These are phyloP conservation scores for Tolypocladium ophioglossoides DNA, from an alignment of 2,329 filamentous ascomycete genomes.

Conservation along the genomic window DNA sequence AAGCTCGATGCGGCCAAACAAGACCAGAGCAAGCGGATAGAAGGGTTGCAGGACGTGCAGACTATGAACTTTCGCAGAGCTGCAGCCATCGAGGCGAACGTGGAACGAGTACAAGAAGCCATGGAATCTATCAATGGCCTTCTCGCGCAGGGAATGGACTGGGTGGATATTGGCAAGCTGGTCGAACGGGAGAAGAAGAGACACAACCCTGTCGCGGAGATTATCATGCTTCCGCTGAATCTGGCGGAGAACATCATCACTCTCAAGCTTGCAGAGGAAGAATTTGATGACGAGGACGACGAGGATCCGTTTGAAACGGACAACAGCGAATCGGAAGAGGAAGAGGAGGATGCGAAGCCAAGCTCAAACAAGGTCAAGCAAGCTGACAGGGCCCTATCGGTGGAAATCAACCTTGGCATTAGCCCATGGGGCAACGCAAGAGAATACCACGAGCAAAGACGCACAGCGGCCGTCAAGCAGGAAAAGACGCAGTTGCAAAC, in stretches of 20 bases:
- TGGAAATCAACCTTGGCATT: constrained; percentile 77
- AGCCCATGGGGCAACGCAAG: constrained; percentile 84
- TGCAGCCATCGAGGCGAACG: constrained; percentile 79
- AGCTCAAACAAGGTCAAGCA: constrained; percentile 26
- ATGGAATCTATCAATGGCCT: constrained; percentile 86
- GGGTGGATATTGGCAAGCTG: constrained; percentile 80
- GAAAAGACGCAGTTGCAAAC: constrained; percentile 79
- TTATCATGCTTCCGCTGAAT: constrained; percentile 80
- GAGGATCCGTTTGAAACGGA: constrained; percentile 55
- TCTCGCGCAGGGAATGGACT: constrained; percentile 94
- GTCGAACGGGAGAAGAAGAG: constrained; percentile 78
- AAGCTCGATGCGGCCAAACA: constrained; percentile 77
- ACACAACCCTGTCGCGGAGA: constrained; percentile 73
- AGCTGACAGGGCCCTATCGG: constrained; percentile 46
- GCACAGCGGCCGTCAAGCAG: constrained; percentile 73
- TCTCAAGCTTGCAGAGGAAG: constrained; percentile 62
- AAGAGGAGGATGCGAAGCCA: constrained; percentile 12
- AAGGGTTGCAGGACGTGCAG: constrained; percentile 72
- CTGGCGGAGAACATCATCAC: constrained; percentile 85
- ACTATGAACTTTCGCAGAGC: constrained; percentile 79
- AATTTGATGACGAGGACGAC: constrained; percentile 50
- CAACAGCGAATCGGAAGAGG: constrained; percentile 40
- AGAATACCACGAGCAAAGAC: constrained; percentile 86
- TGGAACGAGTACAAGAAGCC: constrained; percentile 84
- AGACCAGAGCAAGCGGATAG: constrained; percentile 78